These are phyloP conservation scores for Rhytidiadelphus loreus DNA, from an alignment of 225 moss, liverwort and hornwort genomes.

Conservation along the genomic window DNA sequence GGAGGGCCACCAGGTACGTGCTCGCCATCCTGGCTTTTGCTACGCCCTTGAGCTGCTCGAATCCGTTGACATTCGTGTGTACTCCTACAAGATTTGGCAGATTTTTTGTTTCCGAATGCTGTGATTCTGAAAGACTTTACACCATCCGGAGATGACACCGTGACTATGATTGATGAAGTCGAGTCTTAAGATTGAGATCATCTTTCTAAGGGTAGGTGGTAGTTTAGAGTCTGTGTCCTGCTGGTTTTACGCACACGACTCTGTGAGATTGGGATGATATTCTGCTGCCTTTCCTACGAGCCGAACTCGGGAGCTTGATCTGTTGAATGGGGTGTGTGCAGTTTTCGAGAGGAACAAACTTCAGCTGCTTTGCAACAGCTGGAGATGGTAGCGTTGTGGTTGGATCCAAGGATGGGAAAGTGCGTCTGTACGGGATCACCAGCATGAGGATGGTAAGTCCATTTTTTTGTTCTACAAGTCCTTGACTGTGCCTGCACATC, in stretches of 20 bases:
- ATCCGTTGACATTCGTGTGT: background rate
- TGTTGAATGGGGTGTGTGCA: background rate
- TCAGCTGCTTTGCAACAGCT: constrained; percentile 77
- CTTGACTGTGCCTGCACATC: background rate
- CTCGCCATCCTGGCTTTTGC: background rate
- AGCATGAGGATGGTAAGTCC: constrained; percentile 66
- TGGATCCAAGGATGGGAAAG: constrained; percentile 92
- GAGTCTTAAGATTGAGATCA: background rate
- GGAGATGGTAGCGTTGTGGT: constrained; percentile 92
- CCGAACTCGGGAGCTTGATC: background rate
- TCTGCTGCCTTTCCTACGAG: background rate
- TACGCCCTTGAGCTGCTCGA: background rate
- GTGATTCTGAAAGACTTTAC: background rate
- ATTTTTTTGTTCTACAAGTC: background rate
- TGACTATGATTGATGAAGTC: background rate
- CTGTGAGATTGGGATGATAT: background rate
- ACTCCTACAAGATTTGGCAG: background rate
- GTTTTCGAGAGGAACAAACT: constrained; percentile 83
- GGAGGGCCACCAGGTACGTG: constrained; percentile 72
- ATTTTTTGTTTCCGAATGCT: background rate
- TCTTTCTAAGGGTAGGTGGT: background rate
- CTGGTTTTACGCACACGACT: background rate
- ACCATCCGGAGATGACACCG: background rate
- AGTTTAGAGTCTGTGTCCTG: background rate
- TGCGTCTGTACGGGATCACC: constrained; percentile 78